Conservation (phyloP, 73 alveolate genomes). For the Loxodes magnus region DNA sequence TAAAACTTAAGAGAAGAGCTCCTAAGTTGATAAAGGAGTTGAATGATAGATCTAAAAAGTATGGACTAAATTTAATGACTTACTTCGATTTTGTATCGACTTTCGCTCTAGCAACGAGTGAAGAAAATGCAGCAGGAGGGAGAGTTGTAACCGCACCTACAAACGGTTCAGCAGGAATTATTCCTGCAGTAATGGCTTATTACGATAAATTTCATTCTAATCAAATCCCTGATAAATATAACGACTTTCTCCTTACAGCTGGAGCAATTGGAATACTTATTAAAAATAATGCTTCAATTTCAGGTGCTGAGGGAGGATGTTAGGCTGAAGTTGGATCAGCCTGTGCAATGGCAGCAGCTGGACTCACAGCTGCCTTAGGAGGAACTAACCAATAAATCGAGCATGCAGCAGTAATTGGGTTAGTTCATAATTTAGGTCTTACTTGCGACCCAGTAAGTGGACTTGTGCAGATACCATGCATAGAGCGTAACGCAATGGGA, state of each 20-base stretch:
- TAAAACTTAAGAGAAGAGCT: conserved; percentile 16
- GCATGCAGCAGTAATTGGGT: not conserved
- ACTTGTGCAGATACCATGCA: conserved; percentile 2
- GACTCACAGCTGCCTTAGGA: conserved; percentile 12
- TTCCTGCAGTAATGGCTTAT: conserved; percentile 24
- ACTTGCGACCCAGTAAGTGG: conserved; percentile 25
- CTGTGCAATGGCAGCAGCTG: conserved; percentile 25
- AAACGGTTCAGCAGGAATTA: conserved; percentile 25
- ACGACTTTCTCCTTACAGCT: not conserved
- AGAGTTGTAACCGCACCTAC: conserved; percentile 25
- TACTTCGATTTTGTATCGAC: conserved; percentile 14
- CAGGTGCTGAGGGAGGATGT: conserved; percentile 26
- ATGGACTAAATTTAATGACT: conserved; percentile 12
- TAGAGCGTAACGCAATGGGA: conserved; percentile 23
- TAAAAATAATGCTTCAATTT: conserved; percentile 15
- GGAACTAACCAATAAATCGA: conserved; percentile 11
- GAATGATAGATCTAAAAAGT: too few species aligned
- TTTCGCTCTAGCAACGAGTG: conserved; percentile 18
- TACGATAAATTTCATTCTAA: conserved; percentile 6
- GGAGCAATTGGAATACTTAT: not conserved
- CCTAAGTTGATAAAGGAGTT: too few species aligned
- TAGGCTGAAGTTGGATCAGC: conserved; percentile 23
- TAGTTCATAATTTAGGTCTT: conserved; percentile 14
- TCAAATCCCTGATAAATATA: not conserved
- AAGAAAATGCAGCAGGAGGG: conserved; percentile 20